Evolutionary conservation across 495 filamentous ascomycete genomes (phyloP).

Genomic region (Hypoxylon cercidicola): DNA sequence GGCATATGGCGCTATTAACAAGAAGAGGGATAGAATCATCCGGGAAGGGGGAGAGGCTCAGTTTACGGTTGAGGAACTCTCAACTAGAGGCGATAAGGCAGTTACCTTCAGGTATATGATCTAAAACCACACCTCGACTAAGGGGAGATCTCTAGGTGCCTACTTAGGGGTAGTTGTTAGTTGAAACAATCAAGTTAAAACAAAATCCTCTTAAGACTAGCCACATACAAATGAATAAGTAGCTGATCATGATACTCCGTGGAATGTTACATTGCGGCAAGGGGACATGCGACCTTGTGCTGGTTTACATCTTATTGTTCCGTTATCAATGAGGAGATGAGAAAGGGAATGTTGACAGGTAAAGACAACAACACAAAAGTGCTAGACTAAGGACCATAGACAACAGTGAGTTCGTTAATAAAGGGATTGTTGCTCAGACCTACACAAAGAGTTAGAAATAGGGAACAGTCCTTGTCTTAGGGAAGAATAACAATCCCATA

Average conservation of each 20-base stretch:
- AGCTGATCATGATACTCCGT: too few species aligned
- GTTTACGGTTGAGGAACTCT: conserved; percentile 64
- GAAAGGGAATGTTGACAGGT: background rate
- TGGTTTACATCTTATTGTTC: too few species aligned
- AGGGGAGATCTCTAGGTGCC: too few species aligned
- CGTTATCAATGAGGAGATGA: too few species aligned
- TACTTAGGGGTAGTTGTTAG: too few species aligned
- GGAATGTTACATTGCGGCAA: too few species aligned
- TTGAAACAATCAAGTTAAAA: background rate
- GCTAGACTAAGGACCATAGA: background rate
- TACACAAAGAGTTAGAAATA: background rate
- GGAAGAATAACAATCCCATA: background rate
- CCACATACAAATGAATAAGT: too few species aligned
- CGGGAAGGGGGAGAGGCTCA: conserved; percentile 56
- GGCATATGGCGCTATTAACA: conserved; percentile 70
- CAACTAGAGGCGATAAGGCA: conserved; percentile 70
- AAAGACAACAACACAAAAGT: background rate
- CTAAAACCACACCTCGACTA: background rate
- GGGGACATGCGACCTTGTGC: too few species aligned
- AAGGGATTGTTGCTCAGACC: conserved; percentile 13
- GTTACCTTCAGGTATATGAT: conserved; percentile 71
- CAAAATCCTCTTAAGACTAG: background rate
- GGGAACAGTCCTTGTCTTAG: background rate
- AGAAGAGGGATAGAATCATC: conserved; percentile 59
- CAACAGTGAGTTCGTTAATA: background rate